Conservation (phyloP, 768 basidiomycete species). For the Mycena alexandri region DNA sequence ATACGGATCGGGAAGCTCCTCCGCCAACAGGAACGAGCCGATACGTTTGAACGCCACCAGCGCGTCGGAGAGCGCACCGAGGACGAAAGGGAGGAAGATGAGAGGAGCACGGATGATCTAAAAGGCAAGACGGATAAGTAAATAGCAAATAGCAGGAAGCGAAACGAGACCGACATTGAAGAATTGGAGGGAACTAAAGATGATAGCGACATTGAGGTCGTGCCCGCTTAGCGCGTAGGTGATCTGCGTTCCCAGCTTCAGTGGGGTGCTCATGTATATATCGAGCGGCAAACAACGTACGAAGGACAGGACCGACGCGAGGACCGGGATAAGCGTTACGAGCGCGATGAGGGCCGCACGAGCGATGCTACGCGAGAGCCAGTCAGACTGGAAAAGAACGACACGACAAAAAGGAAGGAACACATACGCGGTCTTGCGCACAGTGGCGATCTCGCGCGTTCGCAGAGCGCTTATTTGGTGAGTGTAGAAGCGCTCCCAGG, state of each 20-base stretch:
- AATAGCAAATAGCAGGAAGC: too few species aligned
- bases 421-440: slow-evolving; percentile 43
- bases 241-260: slow-evolving; percentile 45
- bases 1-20: slow-evolving; percentile 65
- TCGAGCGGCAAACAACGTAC: slow-evolving; percentile 43
- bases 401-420: not conserved
- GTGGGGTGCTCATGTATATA: slow-evolving; percentile 23
- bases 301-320: slow-evolving; percentile 55
- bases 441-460: slow-evolving; percentile 53
- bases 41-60: slow-evolving; percentile 65
- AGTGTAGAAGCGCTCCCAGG: slow-evolving; percentile 68
- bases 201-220: slow-evolving; percentile 55
- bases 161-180: too few species aligned
- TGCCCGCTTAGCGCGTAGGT: slow-evolving; percentile 62
- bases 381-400: not conserved
- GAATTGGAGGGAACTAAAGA: slow-evolving; percentile 60
- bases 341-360: slow-evolving; percentile 42
- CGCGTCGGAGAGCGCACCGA: slow-evolving; percentile 62
- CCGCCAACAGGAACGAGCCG: slow-evolving; percentile 61
- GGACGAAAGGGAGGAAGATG: slow-evolving; percentile 66
- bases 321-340: slow-evolving; percentile 53
- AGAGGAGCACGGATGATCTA: slow-evolving; percentile 73
- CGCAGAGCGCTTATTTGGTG: slow-evolving; percentile 56
- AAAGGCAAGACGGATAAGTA: not conserved
- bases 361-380: slow-evolving; percentile 34